A percentile compares a stretch with the other conserved stretches of the same genome.
Conservation (phyloP, 1,284 basidiomycete genomes). For the Ganoderma sp. region DNA sequence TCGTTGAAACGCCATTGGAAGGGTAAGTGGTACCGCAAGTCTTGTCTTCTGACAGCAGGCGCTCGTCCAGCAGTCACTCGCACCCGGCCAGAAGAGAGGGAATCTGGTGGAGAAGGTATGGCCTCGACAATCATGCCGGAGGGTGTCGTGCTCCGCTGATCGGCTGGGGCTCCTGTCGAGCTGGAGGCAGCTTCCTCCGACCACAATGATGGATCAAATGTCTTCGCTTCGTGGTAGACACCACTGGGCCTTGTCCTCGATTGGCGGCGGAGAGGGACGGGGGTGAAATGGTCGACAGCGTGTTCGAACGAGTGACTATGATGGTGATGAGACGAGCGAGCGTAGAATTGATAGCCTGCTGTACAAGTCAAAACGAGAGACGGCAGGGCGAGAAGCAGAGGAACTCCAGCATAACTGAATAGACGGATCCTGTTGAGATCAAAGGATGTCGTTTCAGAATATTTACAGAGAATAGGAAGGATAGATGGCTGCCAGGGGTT, state of each 20-base stretch:
- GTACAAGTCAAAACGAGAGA: conserved; percentile 50
- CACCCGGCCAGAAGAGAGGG: conserved; percentile 30
- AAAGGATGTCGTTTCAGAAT: not conserved
- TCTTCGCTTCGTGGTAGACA: conserved; percentile 27
- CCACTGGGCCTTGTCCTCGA: conserved; percentile 16
- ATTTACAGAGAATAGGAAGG: not conserved
- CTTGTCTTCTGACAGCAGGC: conserved; percentile 19
- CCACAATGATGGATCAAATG: conserved; percentile 12
- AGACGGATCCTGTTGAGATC: conserved; percentile 58
- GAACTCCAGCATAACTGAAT: conserved; percentile 62
- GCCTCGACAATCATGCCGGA: conserved; percentile 27
- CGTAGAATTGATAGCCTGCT: conserved; percentile 27
- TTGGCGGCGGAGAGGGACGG: conserved; percentile 33
- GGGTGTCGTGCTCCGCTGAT: conserved; percentile 27
- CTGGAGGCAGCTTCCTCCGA: not conserved
- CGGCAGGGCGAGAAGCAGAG: conserved; percentile 58
- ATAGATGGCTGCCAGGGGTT: conserved; percentile 1
- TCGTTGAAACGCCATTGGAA: conserved; percentile 31
- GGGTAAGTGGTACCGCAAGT: conserved; percentile 35
- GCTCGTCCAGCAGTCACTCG: conserved; percentile 29
- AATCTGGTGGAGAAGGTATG: conserved; percentile 34
- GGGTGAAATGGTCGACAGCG: conserved; percentile 30
- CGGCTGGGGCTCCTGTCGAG: conserved; percentile 12
- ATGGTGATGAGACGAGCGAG: conserved; percentile 23
- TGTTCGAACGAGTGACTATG: conserved; percentile 20